Conservation (phyloP, 2,329 filamentous ascomycete genomes). For the Cladosporium sphaerospermum region DNA sequence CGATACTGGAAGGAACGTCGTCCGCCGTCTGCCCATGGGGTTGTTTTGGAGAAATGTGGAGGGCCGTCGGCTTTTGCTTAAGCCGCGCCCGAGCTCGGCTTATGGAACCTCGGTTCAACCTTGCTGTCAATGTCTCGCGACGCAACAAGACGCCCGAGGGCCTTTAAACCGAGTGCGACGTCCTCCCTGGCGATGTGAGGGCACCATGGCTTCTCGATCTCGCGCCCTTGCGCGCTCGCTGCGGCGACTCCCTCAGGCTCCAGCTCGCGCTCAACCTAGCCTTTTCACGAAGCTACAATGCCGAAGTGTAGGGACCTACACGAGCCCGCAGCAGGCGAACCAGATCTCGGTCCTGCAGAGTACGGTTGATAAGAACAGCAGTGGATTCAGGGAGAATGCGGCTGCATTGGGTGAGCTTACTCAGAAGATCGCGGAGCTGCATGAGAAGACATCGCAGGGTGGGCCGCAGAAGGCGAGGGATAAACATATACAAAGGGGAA, state of each 20-base stretch:
- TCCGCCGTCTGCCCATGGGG: no score
- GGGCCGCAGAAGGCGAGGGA: constrained; percentile 75
- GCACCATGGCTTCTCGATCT: constrained; percentile 10
- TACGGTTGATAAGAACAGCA: constrained; percentile 67
- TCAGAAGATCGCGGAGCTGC: constrained; percentile 61
- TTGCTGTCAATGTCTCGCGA: background rate
- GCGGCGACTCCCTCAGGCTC: background rate
- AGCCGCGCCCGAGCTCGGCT: no score
- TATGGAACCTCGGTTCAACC: no score
- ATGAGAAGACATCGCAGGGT: constrained; percentile 60
- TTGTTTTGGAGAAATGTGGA: background rate
- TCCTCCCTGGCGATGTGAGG: constrained; percentile 4
- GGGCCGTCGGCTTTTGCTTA: background rate
- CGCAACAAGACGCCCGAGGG: background rate
- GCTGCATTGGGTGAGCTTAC: constrained; percentile 70
- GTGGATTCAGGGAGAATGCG: constrained; percentile 76
- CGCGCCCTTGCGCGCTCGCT: constrained; percentile 9
- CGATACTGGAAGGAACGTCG: background rate
- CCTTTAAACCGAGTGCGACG: no score
- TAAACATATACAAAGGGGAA: constrained; percentile 80
- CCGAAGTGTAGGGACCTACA: constrained; percentile 64
- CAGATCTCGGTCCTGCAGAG: constrained; percentile 76
- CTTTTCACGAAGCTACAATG: constrained; percentile 14
- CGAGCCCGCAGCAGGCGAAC: constrained; percentile 71
- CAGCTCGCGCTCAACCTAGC: background rate